Base-by-base conservation (phyloP, 257 asterid genomes). In the Pogostemon cablin region DNA sequence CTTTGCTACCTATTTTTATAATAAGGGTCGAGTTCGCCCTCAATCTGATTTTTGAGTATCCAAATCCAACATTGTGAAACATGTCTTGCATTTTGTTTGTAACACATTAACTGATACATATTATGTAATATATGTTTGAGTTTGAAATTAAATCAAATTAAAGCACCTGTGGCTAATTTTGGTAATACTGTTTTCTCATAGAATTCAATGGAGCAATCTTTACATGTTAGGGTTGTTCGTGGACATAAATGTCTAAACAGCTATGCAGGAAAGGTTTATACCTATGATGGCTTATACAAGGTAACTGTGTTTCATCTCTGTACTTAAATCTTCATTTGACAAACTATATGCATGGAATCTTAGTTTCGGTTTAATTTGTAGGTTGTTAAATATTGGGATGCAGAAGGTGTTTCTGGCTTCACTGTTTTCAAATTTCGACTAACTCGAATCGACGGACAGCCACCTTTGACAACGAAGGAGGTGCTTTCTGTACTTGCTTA, bases 251-350 rank as follows among this genome's bases (percentile, higher is more conserved):
- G 93, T 68, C 65, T 48, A 63, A 77, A 81, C 59, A 93, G 98
- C 78, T 88, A 90, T 11, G 97, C 84, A n/a, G 89, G 92, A 50
- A 93, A 87, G 78, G 97, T 93, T 67, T 93, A 90, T 50, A 88
- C 98, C 7, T 93, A 93, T 72, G 98, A 93, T 80, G 98, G 98
- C 65, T 75, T 93, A 66, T 93, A 93, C 81, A 74, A 67, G 93
- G 98, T 93, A 79, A 41, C 70, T 71, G 38, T 58, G n/a, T 35
- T 47, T 68, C 68, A 53, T 46, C 49, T 46, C 4, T 9, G 7
- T 39, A 62, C 44, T 11, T 60, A 35, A 56, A 40, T 64, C 53
- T 64, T 39, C 49, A 11, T 44, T 67, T 46, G 15, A 15, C 34
- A 5, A 52, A 57, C 55, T 44, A 9, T 57, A 20, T 57, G 52